Percentiles rank a stretch among this genome's conserved stretches.
Evolutionary conservation across 2,329 filamentous ascomycete genomes (phyloP).

Genomic region (Botrytis medusae): DNA sequence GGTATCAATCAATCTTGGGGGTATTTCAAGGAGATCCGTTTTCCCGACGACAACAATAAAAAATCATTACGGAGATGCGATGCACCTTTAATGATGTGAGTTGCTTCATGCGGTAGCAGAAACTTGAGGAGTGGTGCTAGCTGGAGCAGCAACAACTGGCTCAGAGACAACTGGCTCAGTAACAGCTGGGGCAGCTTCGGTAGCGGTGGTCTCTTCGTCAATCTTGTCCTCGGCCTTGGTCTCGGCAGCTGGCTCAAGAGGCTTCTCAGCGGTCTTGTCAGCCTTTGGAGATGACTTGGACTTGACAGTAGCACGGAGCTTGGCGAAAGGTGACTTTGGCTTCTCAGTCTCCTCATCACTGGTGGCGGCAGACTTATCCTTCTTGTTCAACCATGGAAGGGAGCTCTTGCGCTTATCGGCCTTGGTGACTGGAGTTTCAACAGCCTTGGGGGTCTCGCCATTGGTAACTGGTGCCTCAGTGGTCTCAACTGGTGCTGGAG

Average conservation of each 20-base stretch:
- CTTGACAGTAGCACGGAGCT: constrained; percentile 41
- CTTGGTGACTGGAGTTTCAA: constrained; percentile 43
- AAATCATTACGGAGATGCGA: constrained; percentile 20
- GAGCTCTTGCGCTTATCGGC: constrained; percentile 62
- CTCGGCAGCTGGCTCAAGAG: constrained; percentile 37
- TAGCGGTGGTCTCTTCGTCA: constrained; percentile 36
- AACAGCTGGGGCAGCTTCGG: constrained; percentile 34
- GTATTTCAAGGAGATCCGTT: constrained; percentile 43
- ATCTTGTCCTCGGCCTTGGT: constrained; percentile 23
- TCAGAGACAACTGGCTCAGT: constrained; percentile 29
- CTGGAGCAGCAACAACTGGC: constrained; percentile 30
- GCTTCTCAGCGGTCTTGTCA: constrained; percentile 47
- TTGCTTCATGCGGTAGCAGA: constrained; percentile 38
- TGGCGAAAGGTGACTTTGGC: constrained; percentile 40
- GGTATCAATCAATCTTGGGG: constrained; percentile 42
- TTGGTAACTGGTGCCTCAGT: constrained; percentile 41
- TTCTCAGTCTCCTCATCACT: constrained; percentile 48
- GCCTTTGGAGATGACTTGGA: constrained; percentile 43
- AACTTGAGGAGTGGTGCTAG: constrained; percentile 35
- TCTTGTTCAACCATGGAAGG: constrained; percentile 60
- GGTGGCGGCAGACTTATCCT: constrained; percentile 48
- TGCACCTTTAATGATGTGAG: constrained; percentile 16
- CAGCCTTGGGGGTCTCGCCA: constrained; percentile 43
- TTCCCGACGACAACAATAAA: constrained; percentile 37
- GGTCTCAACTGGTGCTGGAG: constrained; percentile 37